phyloP scores from a whole-genome alignment of 2,329 filamentous ascomycete species.

The Arthrobotrys iridis region DNA sequence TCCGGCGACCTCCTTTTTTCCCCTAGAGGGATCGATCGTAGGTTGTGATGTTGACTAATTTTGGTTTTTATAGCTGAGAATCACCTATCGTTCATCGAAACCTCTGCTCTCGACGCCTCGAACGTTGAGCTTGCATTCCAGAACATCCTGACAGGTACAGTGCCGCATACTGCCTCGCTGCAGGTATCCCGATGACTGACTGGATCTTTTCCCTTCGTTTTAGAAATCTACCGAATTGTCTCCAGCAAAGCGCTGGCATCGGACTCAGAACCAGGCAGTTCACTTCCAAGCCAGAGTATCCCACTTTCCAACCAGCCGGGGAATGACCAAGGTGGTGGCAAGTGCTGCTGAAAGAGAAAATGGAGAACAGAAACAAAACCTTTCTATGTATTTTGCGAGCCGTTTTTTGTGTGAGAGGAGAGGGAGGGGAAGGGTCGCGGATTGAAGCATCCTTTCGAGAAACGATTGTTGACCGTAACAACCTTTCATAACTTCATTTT shows the following conservation, averaged over 20 bases:
- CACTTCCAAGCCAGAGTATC: slow-evolving; percentile 82
- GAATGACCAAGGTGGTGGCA: slow-evolving; percentile 79
- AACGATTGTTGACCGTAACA: slow-evolving; percentile 34
- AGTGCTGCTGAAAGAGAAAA: slow-evolving; percentile 74
- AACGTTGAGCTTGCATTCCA: slow-evolving; percentile 99
- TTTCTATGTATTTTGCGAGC: slow-evolving; percentile 18
- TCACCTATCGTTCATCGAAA: slow-evolving; percentile 98
- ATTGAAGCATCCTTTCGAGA: slow-evolving; percentile 5
- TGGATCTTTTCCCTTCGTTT: slow-evolving; percentile 21
- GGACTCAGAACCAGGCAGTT: slow-evolving; percentile 82
- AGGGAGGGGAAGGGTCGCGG: neutral
- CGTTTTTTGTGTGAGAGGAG: neutral
- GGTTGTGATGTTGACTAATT: neutral
- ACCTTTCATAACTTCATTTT: slow-evolving; percentile 21
- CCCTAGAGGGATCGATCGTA: neutral
- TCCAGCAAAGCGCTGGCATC: slow-evolving; percentile 92
- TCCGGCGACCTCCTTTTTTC: neutral
- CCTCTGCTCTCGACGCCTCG: slow-evolving; percentile 96
- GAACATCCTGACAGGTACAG: slow-evolving; percentile 94
- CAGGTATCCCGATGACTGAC: neutral
- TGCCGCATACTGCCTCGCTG: slow-evolving; percentile 35
- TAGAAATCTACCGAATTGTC: slow-evolving; percentile 99
- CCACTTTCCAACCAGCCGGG: slow-evolving; percentile 86
- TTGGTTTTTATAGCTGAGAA: slow-evolving; percentile 76
- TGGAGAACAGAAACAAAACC: neutral